Conservation (phyloP, 2,329 filamentous ascomycete species). For the Huntiella omanensis region DNA sequence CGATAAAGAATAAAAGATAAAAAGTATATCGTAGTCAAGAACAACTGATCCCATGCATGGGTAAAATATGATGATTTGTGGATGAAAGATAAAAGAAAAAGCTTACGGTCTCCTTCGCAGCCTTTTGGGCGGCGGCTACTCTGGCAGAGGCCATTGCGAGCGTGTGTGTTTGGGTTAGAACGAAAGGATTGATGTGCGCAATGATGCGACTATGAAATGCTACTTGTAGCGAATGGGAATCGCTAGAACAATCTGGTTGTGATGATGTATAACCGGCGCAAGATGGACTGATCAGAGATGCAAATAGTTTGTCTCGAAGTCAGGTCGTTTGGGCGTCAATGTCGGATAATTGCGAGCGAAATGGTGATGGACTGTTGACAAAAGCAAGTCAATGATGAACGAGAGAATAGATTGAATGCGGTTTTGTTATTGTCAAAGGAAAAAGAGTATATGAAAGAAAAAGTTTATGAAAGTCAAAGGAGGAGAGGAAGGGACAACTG, state of each 20-base stretch:
- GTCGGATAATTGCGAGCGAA: background rate
- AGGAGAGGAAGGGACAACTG: background rate
- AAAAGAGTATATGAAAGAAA: background rate
- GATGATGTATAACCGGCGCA: background rate
- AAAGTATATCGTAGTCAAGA: too few relatives aligned
- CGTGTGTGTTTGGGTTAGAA: background rate
- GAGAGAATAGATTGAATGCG: background rate
- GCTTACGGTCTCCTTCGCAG: slow-evolving; percentile 12
- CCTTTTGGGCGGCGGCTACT: slow-evolving; percentile 12
- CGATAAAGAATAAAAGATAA: too few relatives aligned
- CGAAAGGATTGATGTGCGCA: background rate
- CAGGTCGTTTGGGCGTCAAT: background rate
- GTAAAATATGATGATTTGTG: too few relatives aligned
- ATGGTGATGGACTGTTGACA: background rate
- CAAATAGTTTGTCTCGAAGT: background rate
- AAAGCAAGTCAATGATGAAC: background rate
- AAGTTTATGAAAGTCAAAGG: background rate
- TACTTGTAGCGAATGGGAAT: background rate
- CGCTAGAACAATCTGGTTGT: background rate
- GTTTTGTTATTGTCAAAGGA: background rate
- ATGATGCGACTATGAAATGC: slow-evolving; percentile 1
- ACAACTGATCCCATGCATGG: too few relatives aligned
- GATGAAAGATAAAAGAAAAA: background rate
- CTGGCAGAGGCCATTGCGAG: slow-evolving; percentile 9
- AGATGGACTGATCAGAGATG: background rate